Conservation (phyloP, 225 moss, liverwort and hornwort species). For the Ulota crispa region DNA sequence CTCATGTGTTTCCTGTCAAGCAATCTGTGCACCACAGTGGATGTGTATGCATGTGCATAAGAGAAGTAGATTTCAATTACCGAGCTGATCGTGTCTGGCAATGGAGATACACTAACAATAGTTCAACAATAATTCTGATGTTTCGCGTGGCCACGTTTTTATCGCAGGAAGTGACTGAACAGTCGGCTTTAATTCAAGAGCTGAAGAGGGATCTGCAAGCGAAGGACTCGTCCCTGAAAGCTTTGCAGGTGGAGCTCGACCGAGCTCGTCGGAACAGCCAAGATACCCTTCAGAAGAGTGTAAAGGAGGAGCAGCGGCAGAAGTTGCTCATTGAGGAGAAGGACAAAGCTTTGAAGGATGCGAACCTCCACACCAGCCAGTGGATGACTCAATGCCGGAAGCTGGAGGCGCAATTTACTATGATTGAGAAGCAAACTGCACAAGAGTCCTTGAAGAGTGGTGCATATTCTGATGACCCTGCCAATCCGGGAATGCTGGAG, state of each 20-base stretch:
- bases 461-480: background rate
- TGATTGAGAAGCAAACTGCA: conserved; percentile 4
- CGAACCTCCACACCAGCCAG: background rate
- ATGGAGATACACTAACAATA: background rate
- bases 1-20: background rate
- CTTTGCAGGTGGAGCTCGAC: background rate
- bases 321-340: background rate
- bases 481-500: conserved; percentile 25
- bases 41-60: too few species aligned
- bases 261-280: fast-evolving
- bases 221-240: background rate
- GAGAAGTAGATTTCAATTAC: background rate
- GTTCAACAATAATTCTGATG: background rate
- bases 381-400: background rate
- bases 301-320: background rate
- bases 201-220: fast-evolving
- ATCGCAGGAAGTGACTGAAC: background rate
- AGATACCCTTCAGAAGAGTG: background rate
- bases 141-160: background rate
- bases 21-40: background rate
- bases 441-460: conserved; percentile 5
- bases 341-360: background rate
- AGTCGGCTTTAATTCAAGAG: background rate
- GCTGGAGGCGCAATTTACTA: background rate
- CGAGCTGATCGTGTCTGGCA: background rate